These are phyloP conservation scores for Ascochyta clinopodiicola DNA, from an alignment of 2,329 filamentous ascomycete species.

Conservation along the genomic window DNA sequence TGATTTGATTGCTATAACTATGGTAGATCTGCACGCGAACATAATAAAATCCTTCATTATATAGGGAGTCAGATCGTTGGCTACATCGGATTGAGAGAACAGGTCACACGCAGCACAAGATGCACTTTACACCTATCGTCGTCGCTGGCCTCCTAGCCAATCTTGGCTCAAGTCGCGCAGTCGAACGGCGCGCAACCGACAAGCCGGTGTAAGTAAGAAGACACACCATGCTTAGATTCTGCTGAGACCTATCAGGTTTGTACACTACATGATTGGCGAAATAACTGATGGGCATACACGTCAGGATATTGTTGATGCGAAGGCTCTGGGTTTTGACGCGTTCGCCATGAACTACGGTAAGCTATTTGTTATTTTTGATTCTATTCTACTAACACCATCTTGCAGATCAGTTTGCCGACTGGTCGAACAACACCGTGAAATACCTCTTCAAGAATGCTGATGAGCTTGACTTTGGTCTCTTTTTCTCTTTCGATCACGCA, in stretches of 20 bases:
- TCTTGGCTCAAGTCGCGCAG: not conserved
- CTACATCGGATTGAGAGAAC: not conserved
- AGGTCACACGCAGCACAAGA: not conserved
- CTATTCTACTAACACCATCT: not conserved
- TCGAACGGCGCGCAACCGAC: not conserved
- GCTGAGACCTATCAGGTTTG: constrained; percentile 17
- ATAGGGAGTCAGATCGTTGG: too few species aligned
- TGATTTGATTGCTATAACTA: too few species aligned
- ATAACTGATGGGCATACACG: constrained; percentile 25
- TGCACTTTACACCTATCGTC: not conserved
- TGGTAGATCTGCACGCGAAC: not conserved
- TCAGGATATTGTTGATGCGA: constrained; percentile 38
- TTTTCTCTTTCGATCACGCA: constrained; percentile 49
- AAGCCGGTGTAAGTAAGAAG: constrained; percentile 5
- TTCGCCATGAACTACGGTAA: constrained; percentile 46
- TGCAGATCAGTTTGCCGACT: constrained; percentile 23
- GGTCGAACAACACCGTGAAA: constrained; percentile 36
- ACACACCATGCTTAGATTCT: too few species aligned
- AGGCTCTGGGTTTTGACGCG: constrained; percentile 42
- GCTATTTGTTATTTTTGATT: not conserved
- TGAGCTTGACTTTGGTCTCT: constrained; percentile 40
- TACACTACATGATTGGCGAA: constrained; percentile 36
- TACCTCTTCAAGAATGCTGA: constrained; percentile 43
- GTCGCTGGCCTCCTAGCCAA: constrained; percentile 1
- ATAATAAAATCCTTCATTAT: too few species aligned